Conservation (phyloP, 164 flowering plant species). For the Vitis rotundifolia region DNA sequence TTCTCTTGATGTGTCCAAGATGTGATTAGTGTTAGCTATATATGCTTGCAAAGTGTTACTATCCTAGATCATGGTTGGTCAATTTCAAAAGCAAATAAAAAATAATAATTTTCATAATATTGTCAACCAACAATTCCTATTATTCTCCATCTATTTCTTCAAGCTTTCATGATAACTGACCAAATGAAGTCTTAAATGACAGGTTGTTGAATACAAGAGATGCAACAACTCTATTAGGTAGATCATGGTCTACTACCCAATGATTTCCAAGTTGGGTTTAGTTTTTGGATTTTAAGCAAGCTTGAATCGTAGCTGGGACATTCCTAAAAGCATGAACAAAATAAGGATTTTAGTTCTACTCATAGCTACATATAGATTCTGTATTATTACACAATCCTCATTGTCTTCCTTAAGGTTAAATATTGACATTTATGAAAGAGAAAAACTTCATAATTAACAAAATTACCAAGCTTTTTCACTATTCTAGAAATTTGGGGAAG, state of each 20-base stretch:
- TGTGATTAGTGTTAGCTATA: too few species aligned
- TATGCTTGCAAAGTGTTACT: slow-evolving; percentile 19
- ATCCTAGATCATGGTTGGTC: slow-evolving; percentile 96
- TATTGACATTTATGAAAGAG: not conserved
- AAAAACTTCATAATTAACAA: not conserved
- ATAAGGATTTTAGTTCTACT: not conserved
- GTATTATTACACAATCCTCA: not conserved
- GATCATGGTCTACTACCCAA: slow-evolving; percentile 49
- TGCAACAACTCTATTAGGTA: not conserved
- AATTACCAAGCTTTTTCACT: not conserved
- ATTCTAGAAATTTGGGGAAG: not conserved
- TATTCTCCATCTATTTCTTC: slow-evolving; percentile 81
- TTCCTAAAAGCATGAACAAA: slow-evolving; percentile 45
- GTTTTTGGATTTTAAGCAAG: slow-evolving; percentile 98
- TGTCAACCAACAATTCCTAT: slow-evolving; percentile 43
- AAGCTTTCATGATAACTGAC: slow-evolving; percentile 89
- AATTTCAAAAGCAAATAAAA: slow-evolving; percentile 24
- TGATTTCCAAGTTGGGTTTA: slow-evolving; percentile 98
- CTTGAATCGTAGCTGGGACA: slow-evolving; percentile 85
- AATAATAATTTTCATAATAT: not conserved
- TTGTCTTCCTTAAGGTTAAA: not conserved
- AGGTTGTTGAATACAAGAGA: not conserved
- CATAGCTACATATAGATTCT: not conserved
- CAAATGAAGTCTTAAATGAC: slow-evolving; percentile 1
- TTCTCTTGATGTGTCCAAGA: too few species aligned